Conservation (phyloP, 257 asterid species). For the Plantago major region DNA sequence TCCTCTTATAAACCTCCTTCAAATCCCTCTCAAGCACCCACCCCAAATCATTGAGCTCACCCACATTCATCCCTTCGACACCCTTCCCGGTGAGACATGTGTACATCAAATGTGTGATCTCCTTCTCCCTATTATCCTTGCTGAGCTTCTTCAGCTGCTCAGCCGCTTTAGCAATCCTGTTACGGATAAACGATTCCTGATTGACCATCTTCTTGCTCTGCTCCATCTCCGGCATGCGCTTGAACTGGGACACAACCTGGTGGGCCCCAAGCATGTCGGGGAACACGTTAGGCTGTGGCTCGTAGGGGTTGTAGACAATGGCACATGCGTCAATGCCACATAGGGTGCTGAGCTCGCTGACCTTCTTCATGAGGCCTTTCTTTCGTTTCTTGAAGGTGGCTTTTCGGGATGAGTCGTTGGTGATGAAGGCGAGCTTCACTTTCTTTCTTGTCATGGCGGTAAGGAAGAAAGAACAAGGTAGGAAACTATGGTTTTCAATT, state of each 20-base stretch:
- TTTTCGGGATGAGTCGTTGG: conserved; percentile 63
- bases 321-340: conserved; percentile 86
- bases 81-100: conserved; percentile 58
- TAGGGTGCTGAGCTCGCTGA: conserved; percentile 70
- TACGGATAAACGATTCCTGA: conserved; percentile 64
- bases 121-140: conserved; percentile 70
- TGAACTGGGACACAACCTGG: conserved; percentile 59
- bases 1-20: conserved; percentile 57
- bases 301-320: conserved; percentile 66
- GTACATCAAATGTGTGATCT: conserved; percentile 61
- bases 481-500: background rate
- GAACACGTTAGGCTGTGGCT: conserved; percentile 62
- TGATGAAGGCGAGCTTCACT: conserved; percentile 72
- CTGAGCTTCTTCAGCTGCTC: conserved; percentile 64
- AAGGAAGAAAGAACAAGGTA: background rate
- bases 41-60: conserved; percentile 57
- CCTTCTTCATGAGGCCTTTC: conserved; percentile 81
- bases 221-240: conserved; percentile 88
- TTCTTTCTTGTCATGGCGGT: conserved; percentile 64
- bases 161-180: conserved; percentile 52
- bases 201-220: conserved; percentile 87
- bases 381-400: conserved; percentile 80
- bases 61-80: conserved; percentile 33
- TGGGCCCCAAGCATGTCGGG: conserved; percentile 56
- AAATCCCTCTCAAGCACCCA: conserved; percentile 61